Percentiles rank a stretch among this genome's conserved stretches.
These are phyloP conservation scores for Sphagnum magellanicum DNA, from an alignment of 228 moss, liverwort and hornwort species.

Conservation along the genomic window DNA sequence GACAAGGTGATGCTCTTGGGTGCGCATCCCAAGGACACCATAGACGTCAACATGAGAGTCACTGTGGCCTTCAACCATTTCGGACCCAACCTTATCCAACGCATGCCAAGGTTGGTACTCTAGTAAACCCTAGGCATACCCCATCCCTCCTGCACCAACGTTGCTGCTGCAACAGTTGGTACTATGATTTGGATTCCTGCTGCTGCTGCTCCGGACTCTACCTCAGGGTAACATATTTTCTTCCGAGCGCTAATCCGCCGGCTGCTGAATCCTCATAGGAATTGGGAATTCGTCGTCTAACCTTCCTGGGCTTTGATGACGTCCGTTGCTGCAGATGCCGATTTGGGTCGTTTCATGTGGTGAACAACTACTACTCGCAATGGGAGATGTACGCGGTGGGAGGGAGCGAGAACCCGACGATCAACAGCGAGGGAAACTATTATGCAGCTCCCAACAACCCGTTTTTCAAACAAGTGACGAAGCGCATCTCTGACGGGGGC, in stretches of 20 bases:
- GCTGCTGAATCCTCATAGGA: too few relatives aligned
- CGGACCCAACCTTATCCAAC: conserved; percentile 53
- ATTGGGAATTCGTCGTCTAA: too few relatives aligned
- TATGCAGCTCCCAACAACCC: conserved; percentile 27
- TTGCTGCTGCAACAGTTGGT: too few relatives aligned
- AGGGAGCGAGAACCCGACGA: conserved; percentile 39
- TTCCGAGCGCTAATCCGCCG: too few relatives aligned
- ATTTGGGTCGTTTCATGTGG: conserved; percentile 46
- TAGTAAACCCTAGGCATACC: too few relatives aligned
- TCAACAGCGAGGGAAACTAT: conserved; percentile 41
- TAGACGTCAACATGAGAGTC: conserved; percentile 57
- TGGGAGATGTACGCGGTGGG: conserved; percentile 60
- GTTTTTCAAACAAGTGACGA: conserved; percentile 29
- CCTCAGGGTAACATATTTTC: too few relatives aligned
- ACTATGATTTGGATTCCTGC: too few relatives aligned
- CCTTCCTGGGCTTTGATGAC: too few relatives aligned
- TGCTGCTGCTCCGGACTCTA: too few relatives aligned
- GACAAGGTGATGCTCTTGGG: conserved; percentile 86
- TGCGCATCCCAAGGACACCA: conserved; percentile 55
- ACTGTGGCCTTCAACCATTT: conserved; percentile 87
- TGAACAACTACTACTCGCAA: conserved; percentile 39
- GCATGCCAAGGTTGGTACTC: conserved; percentile 60
- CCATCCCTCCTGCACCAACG: too few relatives aligned
- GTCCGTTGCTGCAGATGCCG: conserved; percentile 22
- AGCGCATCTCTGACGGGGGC: background rate